Percentiles rank a stretch among this genome's conserved stretches.
These are phyloP conservation scores for Marchantia polymorpha DNA, from an alignment of 225 moss, liverwort and hornwort species.

Conservation along the genomic window DNA sequence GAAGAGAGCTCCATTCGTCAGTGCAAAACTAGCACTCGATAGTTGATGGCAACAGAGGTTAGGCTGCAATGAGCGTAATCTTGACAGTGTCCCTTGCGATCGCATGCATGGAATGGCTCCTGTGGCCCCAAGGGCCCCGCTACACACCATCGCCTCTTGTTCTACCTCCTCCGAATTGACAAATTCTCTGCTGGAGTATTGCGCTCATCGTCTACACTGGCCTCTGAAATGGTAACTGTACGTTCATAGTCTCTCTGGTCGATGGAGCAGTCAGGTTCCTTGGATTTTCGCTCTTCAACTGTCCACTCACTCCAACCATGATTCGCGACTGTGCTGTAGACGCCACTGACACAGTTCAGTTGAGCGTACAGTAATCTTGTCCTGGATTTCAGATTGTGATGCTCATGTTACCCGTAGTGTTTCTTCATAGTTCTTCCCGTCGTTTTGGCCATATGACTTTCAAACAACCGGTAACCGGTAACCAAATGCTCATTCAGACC, in stretches of 20 bases:
- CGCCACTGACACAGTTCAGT: no score
- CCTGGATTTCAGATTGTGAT: no score
- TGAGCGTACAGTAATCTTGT: no score
- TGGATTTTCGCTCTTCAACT: no score
- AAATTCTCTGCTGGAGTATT: background rate
- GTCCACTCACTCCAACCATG: no score
- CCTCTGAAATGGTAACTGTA: background rate
- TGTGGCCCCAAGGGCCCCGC: background rate
- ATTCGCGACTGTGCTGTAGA: no score
- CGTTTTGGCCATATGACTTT: no score
- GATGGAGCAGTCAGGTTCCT: background rate
- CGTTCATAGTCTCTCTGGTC: background rate
- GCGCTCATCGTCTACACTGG: background rate
- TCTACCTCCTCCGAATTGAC: background rate
- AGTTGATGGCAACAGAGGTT: background rate
- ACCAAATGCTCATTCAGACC: no score
- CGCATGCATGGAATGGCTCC: background rate
- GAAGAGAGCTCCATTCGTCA: background rate
- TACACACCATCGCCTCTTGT: background rate
- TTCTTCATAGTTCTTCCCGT: no score
- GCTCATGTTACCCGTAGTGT: no score
- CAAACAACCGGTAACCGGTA: no score
- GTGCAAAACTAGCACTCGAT: background rate
- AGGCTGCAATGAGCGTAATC: background rate
- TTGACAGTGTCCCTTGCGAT: background rate